These are phyloP conservation scores for Naganishia antarctica DNA, from an alignment of 768 basidiomycete species.

Conservation along the genomic window DNA sequence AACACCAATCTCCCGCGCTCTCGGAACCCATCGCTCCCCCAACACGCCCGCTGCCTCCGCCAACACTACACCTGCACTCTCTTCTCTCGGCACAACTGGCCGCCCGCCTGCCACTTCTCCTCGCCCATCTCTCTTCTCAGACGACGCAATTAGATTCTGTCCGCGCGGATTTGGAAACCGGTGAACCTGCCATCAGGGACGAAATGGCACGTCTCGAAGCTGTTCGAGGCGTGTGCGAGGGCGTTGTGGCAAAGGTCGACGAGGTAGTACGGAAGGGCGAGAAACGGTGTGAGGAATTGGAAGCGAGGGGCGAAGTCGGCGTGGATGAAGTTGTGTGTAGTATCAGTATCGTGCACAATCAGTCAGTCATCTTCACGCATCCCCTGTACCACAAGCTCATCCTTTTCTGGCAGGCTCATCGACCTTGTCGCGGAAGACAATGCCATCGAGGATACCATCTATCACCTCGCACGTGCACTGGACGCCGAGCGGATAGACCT, in stretches of 20 bases:
- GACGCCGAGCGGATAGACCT: constrained; percentile 78
- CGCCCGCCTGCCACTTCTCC: constrained; percentile 66
- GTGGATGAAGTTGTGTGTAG: constrained; percentile 96
- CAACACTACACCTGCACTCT: constrained; percentile 47
- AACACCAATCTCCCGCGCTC: constrained; percentile 24
- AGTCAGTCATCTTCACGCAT: constrained; percentile 57
- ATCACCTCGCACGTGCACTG: constrained; percentile 88
- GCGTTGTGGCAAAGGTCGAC: constrained; percentile 65
- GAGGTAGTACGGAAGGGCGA: constrained; percentile 65
- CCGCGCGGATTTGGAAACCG: constrained; percentile 76
- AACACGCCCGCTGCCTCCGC: constrained; percentile 40
- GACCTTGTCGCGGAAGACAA: constrained; percentile 99
- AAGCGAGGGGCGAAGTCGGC: constrained; percentile 78
- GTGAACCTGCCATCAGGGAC: constrained; percentile 88
- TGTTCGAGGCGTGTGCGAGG: constrained; percentile 81
- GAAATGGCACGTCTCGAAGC: constrained; percentile 93
- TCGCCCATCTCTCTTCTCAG: constrained; percentile 53
- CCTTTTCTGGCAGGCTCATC: constrained; percentile 61
- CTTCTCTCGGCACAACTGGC: constrained; percentile 70
- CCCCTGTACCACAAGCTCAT: neutral
- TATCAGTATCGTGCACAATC: constrained; percentile 92
- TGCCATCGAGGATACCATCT: constrained; percentile 96
- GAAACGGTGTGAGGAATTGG: constrained; percentile 68
- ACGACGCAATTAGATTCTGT: constrained; percentile 65
- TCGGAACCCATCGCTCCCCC: constrained; percentile 23